Conservation (phyloP, 257 asterid species). For the Eucommia ulmoides region DNA sequence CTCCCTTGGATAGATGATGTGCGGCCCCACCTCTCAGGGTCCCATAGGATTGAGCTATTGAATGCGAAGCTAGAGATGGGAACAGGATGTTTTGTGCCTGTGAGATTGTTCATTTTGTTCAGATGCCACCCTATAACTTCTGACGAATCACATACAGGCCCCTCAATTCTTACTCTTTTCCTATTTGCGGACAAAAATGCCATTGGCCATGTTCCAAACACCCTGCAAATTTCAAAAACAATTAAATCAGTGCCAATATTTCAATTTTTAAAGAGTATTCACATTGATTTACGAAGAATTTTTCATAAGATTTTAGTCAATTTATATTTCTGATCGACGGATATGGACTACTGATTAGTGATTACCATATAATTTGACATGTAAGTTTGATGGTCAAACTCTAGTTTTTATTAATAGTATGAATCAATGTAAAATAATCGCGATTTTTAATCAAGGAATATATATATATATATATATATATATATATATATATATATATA, state of each 20-base stretch:
- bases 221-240: constrained; percentile 24
- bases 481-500: no score
- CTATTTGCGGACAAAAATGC: constrained; percentile 52
- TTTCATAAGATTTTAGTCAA: no score
- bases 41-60: constrained; percentile 91
- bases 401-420: no score
- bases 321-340: no score
- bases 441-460: no score
- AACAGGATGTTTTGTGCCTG: constrained; percentile 32
- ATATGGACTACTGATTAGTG: no score
- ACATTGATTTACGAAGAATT: not conserved
- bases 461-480: no score
- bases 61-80: constrained; percentile 80
- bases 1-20: constrained; percentile 64
- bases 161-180: constrained; percentile 48
- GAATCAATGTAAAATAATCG: no score
- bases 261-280: not conserved
- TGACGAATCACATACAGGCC: constrained; percentile 67
- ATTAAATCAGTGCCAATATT: not conserved
- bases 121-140: constrained; percentile 88
- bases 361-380: no score
- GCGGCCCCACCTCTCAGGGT: constrained; percentile 96
- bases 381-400: no score
- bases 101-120: constrained; percentile 41
- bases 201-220: constrained; percentile 80